phyloP scores from a whole-genome alignment of 768 basidiomycete genomes.

The Phanerodontia chrysosporium region DNA sequence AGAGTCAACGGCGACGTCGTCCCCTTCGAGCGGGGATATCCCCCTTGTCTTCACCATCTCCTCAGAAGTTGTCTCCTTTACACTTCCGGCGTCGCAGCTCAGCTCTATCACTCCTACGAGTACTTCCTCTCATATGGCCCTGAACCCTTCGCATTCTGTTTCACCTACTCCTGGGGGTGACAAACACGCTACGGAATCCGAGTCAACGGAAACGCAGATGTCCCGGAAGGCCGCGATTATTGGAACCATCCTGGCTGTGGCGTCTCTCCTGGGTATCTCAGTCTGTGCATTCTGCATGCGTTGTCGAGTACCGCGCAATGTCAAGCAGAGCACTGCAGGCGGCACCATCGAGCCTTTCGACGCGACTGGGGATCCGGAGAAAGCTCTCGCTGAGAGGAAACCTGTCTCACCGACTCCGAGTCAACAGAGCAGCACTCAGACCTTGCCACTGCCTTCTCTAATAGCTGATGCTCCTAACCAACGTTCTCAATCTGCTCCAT shows the following conservation, averaged over 20 bases:
- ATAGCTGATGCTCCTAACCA: neutral
- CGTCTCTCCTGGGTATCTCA: slow-evolving; percentile 1
- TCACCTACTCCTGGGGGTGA: neutral
- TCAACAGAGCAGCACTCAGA: neutral
- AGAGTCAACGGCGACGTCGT: neutral
- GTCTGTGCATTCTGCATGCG: slow-evolving; percentile 10
- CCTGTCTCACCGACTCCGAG: neutral
- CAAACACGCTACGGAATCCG: neutral
- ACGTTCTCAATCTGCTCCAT: neutral
- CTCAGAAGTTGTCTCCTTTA: neutral
- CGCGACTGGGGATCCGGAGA: neutral
- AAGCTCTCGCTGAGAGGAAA: neutral
- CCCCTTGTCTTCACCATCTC: neutral
- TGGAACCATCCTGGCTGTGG: slow-evolving; percentile 11
- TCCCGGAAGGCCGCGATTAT: slow-evolving; percentile 12
- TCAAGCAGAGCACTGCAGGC: neutral
- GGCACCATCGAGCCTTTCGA: neutral
- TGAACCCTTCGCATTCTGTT: neutral
- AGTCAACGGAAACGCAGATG: slow-evolving; percentile 2
- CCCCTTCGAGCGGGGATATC: neutral
- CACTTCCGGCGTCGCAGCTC: neutral
- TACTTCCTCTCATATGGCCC: neutral
- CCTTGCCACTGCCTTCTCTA: neutral
- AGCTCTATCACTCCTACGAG: neutral
- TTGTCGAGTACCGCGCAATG: slow-evolving; percentile 1